Evolutionary conservation across 768 basidiomycete species (phyloP).

Genomic region (Rhodocollybia butyracea): DNA sequence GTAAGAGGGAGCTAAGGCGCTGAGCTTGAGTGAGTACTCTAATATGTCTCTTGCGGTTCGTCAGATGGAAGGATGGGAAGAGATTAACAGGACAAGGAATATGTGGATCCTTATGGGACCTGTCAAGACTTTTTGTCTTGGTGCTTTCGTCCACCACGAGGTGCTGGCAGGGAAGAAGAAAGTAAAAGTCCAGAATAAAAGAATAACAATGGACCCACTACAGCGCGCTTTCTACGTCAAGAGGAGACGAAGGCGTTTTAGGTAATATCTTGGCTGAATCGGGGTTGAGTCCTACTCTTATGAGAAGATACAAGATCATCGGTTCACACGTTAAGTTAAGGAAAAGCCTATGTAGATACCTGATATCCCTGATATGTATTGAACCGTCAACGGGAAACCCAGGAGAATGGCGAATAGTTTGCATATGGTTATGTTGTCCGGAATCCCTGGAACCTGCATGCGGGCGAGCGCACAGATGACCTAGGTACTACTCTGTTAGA

Average conservation of each 20-base stretch:
- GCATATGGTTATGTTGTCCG: no score
- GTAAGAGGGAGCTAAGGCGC: neutral
- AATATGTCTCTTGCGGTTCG: neutral
- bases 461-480: neutral
- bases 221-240: neutral
- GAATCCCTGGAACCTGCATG: no score
- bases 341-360: no score
- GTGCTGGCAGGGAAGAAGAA: neutral
- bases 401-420: neutral
- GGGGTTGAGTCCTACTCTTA: neutral
- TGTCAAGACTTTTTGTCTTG: constrained; percentile 3
- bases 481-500: no score
- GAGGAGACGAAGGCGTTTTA: neutral
- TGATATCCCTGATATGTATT: neutral
- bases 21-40: neutral
- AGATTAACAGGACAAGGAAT: neutral
- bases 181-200: neutral
- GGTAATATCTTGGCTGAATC: neutral
- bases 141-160: neutral
- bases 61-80: constrained; percentile 3
- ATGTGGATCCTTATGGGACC: constrained; percentile 8
- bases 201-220: no score
- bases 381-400: neutral
- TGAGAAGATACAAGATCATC: neutral
- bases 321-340: constrained; percentile 1